Evolutionary conservation across 176 grass and related monocot genomes (phyloP), one percentile per base, ranked within the genome.

Genomic region (Chrysopogon serrulatus): DNA sequence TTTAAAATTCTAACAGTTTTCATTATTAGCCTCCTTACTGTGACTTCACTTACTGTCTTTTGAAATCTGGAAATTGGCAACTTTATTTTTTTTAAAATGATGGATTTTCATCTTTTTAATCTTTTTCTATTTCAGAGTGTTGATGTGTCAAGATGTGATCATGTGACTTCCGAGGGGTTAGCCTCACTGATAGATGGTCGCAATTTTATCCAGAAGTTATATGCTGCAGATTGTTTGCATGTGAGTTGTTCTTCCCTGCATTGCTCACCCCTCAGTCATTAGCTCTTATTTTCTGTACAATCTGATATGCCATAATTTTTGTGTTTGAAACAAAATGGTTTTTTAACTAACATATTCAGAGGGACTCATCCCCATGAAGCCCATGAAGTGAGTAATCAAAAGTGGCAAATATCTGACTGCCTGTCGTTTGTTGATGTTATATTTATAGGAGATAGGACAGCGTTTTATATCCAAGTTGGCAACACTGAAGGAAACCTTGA

Each of bases 141-240:
- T 86, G 91, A 99, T 90, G 79, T 96, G 51, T 99, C 96, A 69
- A 91, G 96, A 83, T 99, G 93, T 69, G 80, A 90, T 71, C 92
- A 96, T 62, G 96, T 99, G 63, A 99, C 84, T 75, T 94, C 91
- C 16, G 30, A 81, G 16, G 96, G 93, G 43, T 86, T 99, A 87
- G 85, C 85, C 67, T 88, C 91, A 60, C 87, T 96, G 32, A 76
- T 92, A 40, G 89, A 94, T 87, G 93, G 93, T 82, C 85, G 90
- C 73, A 87, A 84, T 21, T 60, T 48, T 87, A 89, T 99, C 60
- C 76, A 77, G 85, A 94, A 92, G 68, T 69, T 99, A 63, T 74
- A 92, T 92, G 87, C 89, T 90, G 93, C 91, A 66, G 87, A 99
- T 81, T 92, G 93, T 94, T 74, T 91, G 80, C 74, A 83, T 86